Conservation (phyloP, 2,329 filamentous ascomycete species). For the Remersonia thermophila region DNA sequence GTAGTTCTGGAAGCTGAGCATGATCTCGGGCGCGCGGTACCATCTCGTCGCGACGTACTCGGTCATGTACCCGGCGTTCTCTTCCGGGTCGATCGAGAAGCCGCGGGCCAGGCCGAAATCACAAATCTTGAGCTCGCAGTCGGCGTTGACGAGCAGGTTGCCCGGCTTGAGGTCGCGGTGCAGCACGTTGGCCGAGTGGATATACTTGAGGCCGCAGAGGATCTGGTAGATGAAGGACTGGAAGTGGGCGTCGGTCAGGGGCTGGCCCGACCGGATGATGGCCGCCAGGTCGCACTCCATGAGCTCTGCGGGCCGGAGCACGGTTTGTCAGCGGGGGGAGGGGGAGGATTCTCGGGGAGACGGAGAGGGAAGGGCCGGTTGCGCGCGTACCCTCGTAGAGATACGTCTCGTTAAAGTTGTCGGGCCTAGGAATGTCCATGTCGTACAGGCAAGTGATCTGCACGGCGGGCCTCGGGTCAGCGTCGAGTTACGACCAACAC, state of each 20-base stretch:
- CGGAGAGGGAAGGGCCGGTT: neutral
- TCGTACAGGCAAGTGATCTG: constrained; percentile 98
- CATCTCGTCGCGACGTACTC: constrained; percentile 97
- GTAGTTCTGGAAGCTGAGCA: constrained; percentile 99
- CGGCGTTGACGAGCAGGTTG: constrained; percentile 93
- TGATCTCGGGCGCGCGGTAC: constrained; percentile 92
- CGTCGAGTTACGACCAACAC: neutral
- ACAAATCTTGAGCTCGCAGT: constrained; percentile 98
- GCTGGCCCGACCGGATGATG: constrained; percentile 94
- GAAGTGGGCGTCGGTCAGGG: constrained; percentile 95
- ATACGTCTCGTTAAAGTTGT: constrained; percentile 98
- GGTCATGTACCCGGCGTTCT: constrained; percentile 99
- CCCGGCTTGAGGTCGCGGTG: constrained; percentile 96
- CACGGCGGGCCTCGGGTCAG: neutral
- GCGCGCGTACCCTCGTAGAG: constrained; percentile 74
- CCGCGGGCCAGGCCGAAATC: constrained; percentile 95
- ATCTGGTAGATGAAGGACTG: constrained; percentile 99
- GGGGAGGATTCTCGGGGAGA: no score
- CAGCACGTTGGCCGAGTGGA: constrained; percentile 94
- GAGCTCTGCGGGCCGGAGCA: constrained; percentile 56
- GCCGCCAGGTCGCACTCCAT: constrained; percentile 99
- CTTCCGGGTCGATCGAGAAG: constrained; percentile 92
- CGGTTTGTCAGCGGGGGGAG: constrained; percentile 1
- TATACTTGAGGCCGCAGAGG: constrained; percentile 95
- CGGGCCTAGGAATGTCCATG: constrained; percentile 95